phyloP scores from a whole-genome alignment of 306 rosid genomes.

The Adenanthera pavonina region DNA sequence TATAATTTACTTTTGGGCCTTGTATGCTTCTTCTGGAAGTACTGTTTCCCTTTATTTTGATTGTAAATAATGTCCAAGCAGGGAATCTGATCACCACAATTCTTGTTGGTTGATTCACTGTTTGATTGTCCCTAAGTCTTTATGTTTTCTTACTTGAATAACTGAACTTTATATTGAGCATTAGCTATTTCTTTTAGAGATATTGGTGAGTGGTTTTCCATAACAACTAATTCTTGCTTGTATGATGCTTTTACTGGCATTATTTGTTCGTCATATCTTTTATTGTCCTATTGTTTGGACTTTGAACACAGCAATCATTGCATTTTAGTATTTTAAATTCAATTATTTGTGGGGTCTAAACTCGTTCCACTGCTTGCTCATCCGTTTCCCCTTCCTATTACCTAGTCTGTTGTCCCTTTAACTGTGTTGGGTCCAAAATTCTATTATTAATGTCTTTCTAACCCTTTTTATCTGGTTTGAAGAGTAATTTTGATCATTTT shows the following conservation, averaged over 20 bases:
- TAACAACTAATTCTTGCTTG: conserved; percentile 3
- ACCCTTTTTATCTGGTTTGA: conserved; percentile 16
- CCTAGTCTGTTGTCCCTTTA: background rate
- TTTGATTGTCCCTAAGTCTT: background rate
- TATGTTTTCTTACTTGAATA: background rate
- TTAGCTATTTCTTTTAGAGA: background rate
- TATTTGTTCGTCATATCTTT: background rate
- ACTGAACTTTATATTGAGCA: conserved; percentile 28
- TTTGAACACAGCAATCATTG: conserved; percentile 2
- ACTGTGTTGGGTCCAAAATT: background rate
- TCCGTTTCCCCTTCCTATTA: conserved; percentile 6
- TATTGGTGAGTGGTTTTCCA: background rate
- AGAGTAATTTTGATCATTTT: conserved; percentile 11
- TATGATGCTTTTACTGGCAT: conserved; percentile 20
- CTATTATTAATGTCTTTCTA: background rate
- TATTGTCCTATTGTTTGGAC: background rate
- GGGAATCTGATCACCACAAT: background rate
- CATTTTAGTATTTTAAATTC: background rate
- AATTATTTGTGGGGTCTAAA: background rate
- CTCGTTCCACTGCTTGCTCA: background rate
- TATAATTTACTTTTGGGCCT: background rate
- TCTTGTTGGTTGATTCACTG: background rate
- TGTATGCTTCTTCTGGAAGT: background rate
- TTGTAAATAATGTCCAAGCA: background rate
- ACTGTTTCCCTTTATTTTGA: background rate